phyloP scores from a whole-genome alignment of 768 basidiomycete species.

The Mrakia gelida region DNA sequence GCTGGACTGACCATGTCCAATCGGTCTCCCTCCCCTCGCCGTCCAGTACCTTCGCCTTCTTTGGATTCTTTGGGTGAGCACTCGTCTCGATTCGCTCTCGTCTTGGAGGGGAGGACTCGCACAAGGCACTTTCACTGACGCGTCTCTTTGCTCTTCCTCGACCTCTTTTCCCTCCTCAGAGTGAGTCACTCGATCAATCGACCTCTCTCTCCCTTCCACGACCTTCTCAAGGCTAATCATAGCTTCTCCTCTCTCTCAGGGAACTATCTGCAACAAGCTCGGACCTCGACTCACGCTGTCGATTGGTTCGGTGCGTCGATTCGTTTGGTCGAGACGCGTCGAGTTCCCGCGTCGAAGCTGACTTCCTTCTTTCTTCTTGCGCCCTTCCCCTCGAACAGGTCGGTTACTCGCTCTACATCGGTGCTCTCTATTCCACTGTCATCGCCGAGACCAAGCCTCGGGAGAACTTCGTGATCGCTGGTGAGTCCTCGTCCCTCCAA shows the following conservation, averaged over 20 bases:
- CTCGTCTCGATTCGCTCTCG: too few relatives aligned
- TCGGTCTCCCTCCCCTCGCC: neutral
- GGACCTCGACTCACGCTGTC: constrained; percentile 30
- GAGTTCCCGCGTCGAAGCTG: neutral
- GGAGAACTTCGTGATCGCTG: constrained; percentile 32
- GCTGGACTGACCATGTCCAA: too few relatives aligned
- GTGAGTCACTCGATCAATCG: too few relatives aligned
- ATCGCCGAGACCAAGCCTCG: constrained; percentile 24
- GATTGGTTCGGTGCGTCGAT: constrained; percentile 15
- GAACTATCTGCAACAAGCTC: constrained; percentile 33
- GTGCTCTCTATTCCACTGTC: constrained; percentile 32
- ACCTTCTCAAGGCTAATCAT: too few relatives aligned
- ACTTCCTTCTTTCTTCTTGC: neutral
- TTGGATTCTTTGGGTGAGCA: constrained; percentile 24
- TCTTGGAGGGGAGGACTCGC: neutral
- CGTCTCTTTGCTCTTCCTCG: neutral
- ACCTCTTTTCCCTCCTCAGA: neutral
- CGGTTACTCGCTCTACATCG: constrained; percentile 34
- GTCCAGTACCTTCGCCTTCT: constrained; percentile 29
- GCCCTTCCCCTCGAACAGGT: neutral
- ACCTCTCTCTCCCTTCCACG: too few relatives aligned
- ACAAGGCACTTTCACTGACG: neutral
- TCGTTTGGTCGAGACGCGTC: neutral
- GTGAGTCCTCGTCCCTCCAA: too few relatives aligned
- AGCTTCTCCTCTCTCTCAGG: neutral